A percentile compares a stretch with the other conserved stretches of the same genome.
These are phyloP conservation scores for Yarrowia hollandica DNA, from an alignment of 805 yeast genomes.

Conservation along the genomic window DNA sequence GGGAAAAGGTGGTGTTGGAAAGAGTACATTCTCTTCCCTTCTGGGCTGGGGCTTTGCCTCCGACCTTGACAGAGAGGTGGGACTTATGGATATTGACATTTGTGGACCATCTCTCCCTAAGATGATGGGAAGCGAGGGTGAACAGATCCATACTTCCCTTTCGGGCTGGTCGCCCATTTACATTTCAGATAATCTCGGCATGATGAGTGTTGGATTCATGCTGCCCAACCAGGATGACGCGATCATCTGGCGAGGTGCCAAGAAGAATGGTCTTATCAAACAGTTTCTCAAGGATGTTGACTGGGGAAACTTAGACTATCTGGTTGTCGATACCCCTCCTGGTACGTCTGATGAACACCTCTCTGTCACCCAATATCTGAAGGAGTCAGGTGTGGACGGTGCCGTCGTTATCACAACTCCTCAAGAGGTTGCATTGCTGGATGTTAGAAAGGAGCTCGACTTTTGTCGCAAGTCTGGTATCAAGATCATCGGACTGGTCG, in stretches of 20 bases:
- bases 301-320: conserved; percentile 83
- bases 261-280: conserved; percentile 88
- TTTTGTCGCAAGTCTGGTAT: conserved; percentile 91
- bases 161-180: conserved; percentile 97
- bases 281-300: conserved; percentile 92
- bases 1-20: conserved; percentile 88
- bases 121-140: conserved; percentile 90
- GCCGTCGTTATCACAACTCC: conserved; percentile 96
- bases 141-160: conserved; percentile 81
- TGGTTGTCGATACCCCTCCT: conserved; percentile 95
- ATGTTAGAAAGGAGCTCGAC: conserved; percentile 93
- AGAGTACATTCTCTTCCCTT: conserved; percentile 93
- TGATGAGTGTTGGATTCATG: conserved; percentile 95
- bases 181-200: conserved; percentile 89
- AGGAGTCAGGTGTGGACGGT: conserved; percentile 91
- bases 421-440: conserved; percentile 93
- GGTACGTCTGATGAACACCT: conserved; percentile 98
- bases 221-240: conserved; percentile 92
- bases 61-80: conserved; percentile 77
- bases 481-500: conserved; percentile 83
- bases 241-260: conserved; percentile 96
- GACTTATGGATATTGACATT: conserved; percentile 95
- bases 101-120: conserved; percentile 97
- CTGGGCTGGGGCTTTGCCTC: conserved; percentile 91
- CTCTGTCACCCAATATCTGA: conserved; percentile 81